Conservation (phyloP, 2,329 filamentous ascomycete genomes). For the Paecilomyces niveus region DNA sequence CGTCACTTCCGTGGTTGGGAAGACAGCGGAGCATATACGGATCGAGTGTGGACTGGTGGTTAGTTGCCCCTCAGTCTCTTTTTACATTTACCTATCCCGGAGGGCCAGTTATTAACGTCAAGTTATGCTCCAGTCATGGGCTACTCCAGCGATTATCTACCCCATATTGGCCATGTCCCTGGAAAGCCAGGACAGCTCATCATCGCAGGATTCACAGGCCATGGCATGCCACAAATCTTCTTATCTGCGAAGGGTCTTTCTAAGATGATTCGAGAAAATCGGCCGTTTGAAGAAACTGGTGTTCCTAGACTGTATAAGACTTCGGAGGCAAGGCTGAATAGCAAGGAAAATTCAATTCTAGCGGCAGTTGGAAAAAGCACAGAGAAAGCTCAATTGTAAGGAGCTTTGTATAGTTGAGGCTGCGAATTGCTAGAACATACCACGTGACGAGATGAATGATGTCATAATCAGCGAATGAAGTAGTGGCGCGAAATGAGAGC, state of each 20-base stretch:
- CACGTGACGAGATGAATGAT: neutral
- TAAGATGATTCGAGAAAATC: constrained; percentile 41
- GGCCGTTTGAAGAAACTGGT: constrained; percentile 18
- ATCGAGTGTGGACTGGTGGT: constrained; percentile 30
- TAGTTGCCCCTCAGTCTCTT: constrained; percentile 7
- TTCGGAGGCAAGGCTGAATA: constrained; percentile 16
- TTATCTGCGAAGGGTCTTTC: constrained; percentile 53
- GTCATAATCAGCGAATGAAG: neutral
- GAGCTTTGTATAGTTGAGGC: too few relatives aligned
- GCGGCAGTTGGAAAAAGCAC: neutral
- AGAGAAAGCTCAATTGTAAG: neutral
- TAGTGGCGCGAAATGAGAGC: too few relatives aligned
- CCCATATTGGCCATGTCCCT: constrained; percentile 47
- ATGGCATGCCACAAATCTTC: constrained; percentile 60
- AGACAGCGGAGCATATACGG: constrained; percentile 20
- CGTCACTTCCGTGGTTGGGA: constrained; percentile 30
- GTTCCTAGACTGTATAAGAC: constrained; percentile 27
- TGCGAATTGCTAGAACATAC: too few relatives aligned
- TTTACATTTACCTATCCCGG: neutral
- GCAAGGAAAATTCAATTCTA: constrained; percentile 5
- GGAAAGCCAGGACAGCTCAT: constrained; percentile 45
- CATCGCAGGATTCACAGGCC: constrained; percentile 56
- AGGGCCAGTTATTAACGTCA: constrained; percentile 10
- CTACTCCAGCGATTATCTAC: constrained; percentile 43
- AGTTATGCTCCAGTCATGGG: constrained; percentile 42